These are phyloP conservation scores for Kwoniella heveanensis DNA, from an alignment of 768 basidiomycete genomes.

Conservation along the genomic window DNA sequence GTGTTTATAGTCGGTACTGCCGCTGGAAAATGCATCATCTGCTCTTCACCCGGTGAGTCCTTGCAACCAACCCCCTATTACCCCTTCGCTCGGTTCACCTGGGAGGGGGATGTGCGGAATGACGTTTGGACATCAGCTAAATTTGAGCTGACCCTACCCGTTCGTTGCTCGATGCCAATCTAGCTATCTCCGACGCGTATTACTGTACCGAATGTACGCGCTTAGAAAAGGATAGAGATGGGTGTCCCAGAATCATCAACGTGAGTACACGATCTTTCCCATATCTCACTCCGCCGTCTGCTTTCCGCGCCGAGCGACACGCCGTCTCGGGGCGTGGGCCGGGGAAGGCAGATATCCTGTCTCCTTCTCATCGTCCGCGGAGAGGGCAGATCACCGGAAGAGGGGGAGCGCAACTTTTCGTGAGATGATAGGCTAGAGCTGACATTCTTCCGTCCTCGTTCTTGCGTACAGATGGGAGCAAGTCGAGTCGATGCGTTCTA, in stretches of 20 bases:
- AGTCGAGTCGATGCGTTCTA: constrained; percentile 51
- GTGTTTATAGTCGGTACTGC: constrained; percentile 61
- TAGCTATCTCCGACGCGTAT: constrained; percentile 98
- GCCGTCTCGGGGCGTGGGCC: no score
- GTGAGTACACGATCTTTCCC: constrained; percentile 17
- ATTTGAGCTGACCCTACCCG: constrained; percentile 3
- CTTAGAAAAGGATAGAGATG: constrained; percentile 94
- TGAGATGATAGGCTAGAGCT: background rate
- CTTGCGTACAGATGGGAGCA: constrained; percentile 41
- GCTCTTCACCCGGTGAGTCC: constrained; percentile 81
- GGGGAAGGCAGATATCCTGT: no score
- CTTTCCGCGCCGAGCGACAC: no score
- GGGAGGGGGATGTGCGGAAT: no score
- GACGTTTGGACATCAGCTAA: background rate
- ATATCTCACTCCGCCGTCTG: no score
- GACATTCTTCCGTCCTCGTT: background rate
- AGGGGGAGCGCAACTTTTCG: no score
- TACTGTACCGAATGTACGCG: constrained; percentile 92
- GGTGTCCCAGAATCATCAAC: constrained; percentile 78
- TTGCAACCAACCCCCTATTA: no score
- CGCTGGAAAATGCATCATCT: constrained; percentile 96
- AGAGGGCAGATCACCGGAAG: no score
- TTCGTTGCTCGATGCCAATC: background rate
- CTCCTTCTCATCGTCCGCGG: no score
- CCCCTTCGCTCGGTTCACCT: no score